Base-by-base conservation (phyloP, 768 basidiomycete species). In the Leccinum obscurum region DNA sequence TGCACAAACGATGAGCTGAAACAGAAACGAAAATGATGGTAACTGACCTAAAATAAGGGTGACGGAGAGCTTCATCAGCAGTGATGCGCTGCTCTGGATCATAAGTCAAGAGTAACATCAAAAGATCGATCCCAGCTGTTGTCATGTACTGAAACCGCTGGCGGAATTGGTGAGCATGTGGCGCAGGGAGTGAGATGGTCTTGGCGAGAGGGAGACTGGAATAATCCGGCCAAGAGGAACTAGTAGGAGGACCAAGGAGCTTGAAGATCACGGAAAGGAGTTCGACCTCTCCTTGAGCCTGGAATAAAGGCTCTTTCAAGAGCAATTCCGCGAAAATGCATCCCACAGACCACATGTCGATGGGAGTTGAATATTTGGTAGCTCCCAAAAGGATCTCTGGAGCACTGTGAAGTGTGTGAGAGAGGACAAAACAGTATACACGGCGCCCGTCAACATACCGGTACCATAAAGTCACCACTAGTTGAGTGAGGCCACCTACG, bases 391-490 rank as follows among this genome's bases (percentile, higher is more conserved):
- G 80, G 52, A 99, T 92, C 78, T 98, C 97, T 2, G 97, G 97
- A 8, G 95, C 92, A 44, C 95, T 97, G 70, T 48, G 26, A 52
- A 46, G 28, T 34, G 51, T 55, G 60, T 58, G 24, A 58, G 63
- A 59, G 51, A 68, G 54, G 56, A 54, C 56, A 32, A 62, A 54
- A 48, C 2, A 35, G 6, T 61, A 52, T 52, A 60, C 54, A 66
- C 58, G 60, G 51, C 50, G 57, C 55, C 50, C 6, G 5, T 51
- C 50, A 34, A 73, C 87, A 62, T 75, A 95, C 96, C 96, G 86
- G 77, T 99, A 99, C 97, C 97, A 99, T 30, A 99, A 80, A 2
- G 97, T 99, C 14, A 99, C 97, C 2, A 99, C 97, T 15, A 99
- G 83, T 69, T 98, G 97, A 4, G 97, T 99, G 84, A 99, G 86